These are phyloP conservation scores for Jamesozyma gamospora DNA, from an alignment of 805 yeast genomes.

Conservation along the genomic window DNA sequence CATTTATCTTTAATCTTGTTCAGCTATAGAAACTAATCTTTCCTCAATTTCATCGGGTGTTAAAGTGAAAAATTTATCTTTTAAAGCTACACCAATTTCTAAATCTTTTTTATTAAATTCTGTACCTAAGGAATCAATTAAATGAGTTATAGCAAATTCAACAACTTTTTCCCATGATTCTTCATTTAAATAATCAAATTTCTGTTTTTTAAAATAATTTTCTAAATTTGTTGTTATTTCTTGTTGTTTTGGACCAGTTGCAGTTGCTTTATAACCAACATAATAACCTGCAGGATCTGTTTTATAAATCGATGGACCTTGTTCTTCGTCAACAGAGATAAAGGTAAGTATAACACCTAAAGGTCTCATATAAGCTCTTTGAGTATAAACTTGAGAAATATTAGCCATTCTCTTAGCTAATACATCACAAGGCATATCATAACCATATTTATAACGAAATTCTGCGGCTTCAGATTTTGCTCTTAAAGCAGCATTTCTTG, in stretches of 20 bases:
- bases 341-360: conserved; percentile 89
- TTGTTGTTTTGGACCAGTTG: conserved; percentile 96
- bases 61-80: conserved; percentile 60
- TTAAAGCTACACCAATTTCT: conserved; percentile 83
- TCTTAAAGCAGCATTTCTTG: conserved; percentile 78
- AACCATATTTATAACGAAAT: conserved; percentile 87
- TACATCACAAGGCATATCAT: conserved; percentile 92
- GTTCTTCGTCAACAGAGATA: conserved; percentile 77
- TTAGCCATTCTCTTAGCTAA: conserved; percentile 93
- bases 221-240: conserved; percentile 86
- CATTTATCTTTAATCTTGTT: conserved; percentile 70
- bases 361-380: conserved; percentile 97
- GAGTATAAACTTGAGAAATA: conserved; percentile 89
- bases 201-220: conserved; percentile 70
- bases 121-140: conserved; percentile 79
- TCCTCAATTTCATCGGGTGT: conserved; percentile 87
- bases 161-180: conserved; percentile 87
- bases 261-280: conserved; percentile 81
- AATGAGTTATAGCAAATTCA: conserved; percentile 78
- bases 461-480: conserved; percentile 96
- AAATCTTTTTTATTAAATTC: conserved; percentile 90
- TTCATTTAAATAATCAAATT: conserved; percentile 18
- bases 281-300: conserved; percentile 97
- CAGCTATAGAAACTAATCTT: conserved; percentile 88
- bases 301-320: conserved; percentile 83